These are phyloP conservation scores for Magnolia sinica DNA, from an alignment of 164 flowering plant genomes.

Conservation along the genomic window DNA sequence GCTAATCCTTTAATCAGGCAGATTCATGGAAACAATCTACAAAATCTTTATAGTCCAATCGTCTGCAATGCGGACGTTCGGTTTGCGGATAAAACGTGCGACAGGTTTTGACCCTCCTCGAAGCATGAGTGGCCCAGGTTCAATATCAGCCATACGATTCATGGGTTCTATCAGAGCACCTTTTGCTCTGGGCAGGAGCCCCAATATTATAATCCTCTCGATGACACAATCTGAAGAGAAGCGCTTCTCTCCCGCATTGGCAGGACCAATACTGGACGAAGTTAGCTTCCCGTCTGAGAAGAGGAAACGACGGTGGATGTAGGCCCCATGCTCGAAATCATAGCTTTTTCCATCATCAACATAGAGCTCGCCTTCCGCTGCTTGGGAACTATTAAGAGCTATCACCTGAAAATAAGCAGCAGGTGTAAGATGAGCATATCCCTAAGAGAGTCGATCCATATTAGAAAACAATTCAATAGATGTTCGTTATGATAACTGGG, in stretches of 20 bases:
- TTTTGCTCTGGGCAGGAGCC: constrained; percentile 42
- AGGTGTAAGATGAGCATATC: neutral
- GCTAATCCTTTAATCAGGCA: neutral
- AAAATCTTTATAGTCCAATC: constrained; percentile 80
- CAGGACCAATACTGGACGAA: constrained; percentile 44
- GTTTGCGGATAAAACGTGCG: constrained; percentile 67
- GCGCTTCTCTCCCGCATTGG: constrained; percentile 21
- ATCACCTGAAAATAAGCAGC: constrained; percentile 53
- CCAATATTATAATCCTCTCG: constrained; percentile 83
- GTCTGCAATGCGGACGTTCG: constrained; percentile 58
- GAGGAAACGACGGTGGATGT: constrained; percentile 76
- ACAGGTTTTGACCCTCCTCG: constrained; percentile 29
- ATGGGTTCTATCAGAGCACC: constrained; percentile 65
- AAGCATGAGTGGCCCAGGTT: constrained; percentile 61
- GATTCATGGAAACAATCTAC: constrained; percentile 21
- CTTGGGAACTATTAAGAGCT: constrained; percentile 72
- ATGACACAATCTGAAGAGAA: constrained; percentile 52
- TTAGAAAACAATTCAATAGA: no score
- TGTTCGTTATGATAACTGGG: no score
- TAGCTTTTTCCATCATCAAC: constrained; percentile 93
- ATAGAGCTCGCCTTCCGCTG: constrained; percentile 93
- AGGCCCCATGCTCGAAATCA: constrained; percentile 73
- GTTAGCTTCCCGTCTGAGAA: constrained; percentile 69
- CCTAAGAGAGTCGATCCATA: neutral
- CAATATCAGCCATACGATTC: constrained; percentile 53